These are phyloP conservation scores for Nidularia sp. DNA, from an alignment of 768 basidiomycete genomes.

Conservation along the genomic window DNA sequence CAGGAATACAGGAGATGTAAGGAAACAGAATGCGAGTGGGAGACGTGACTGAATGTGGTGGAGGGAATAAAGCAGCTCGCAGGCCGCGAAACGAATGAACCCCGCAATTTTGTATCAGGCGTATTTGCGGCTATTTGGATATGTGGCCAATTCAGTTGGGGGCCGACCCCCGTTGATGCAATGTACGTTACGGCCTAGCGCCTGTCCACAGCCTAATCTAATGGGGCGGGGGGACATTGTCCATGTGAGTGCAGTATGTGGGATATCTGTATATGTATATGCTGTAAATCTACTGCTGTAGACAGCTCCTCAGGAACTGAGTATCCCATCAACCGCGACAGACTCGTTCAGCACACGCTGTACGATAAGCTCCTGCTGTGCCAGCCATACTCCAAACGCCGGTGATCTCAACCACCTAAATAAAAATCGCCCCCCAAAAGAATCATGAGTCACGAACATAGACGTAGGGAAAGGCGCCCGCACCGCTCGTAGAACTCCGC, in stretches of 20 bases:
- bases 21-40: neutral
- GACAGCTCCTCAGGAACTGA: too few species aligned
- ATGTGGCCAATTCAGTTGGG: neutral
- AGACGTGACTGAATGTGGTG: neutral
- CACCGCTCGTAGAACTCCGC: conserved; percentile 70
- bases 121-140: neutral
- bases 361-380: conserved; percentile 70
- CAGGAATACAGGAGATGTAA: neutral
- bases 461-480: conserved; percentile 4
- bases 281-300: too few species aligned
- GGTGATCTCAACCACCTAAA: conserved; percentile 65
- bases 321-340: neutral
- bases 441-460: neutral
- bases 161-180: neutral
- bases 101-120: neutral
- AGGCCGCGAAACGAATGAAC: neutral
- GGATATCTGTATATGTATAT: too few species aligned
- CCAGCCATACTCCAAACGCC: conserved; percentile 78
- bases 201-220: too few species aligned
- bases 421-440: neutral
- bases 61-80: neutral
- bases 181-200: too few species aligned
- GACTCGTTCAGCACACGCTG: conserved; percentile 43
- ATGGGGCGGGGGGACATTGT: too few species aligned
- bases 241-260: too few species aligned